phyloP scores from a whole-genome alignment of 2,329 filamentous ascomycete genomes.

The Xylaria sp. region DNA sequence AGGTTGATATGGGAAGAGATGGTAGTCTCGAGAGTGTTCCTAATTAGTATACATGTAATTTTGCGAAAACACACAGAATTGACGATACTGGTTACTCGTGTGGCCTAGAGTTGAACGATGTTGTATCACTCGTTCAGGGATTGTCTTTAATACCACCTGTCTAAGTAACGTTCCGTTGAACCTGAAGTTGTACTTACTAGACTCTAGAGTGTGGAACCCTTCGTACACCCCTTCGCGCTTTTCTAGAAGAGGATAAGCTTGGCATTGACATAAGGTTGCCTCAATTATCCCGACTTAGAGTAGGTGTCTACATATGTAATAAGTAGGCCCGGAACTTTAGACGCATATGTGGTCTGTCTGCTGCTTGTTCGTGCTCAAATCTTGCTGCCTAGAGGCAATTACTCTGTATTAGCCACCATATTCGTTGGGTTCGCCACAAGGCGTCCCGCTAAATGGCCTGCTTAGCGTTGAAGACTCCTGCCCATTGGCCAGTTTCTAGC shows the following conservation, averaged over 20 bases:
- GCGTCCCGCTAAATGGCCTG: not conserved
- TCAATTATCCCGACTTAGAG: not conserved
- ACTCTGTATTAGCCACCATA: not conserved
- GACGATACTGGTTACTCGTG: not conserved
- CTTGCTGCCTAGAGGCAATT: slow-evolving; percentile 27
- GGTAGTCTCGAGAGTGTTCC: not conserved
- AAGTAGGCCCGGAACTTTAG: not conserved
- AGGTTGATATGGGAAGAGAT: not conserved
- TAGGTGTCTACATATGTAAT: not conserved
- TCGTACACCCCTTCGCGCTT: no score
- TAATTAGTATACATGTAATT: not conserved
- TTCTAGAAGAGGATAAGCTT: not conserved
- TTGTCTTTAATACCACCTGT: not conserved
- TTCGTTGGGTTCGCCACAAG: slow-evolving; percentile 2
- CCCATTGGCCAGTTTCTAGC: not conserved
- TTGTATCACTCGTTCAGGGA: not conserved
- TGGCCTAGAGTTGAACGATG: not conserved
- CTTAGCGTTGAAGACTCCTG: not conserved
- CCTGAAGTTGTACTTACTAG: no score
- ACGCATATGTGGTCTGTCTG: not conserved
- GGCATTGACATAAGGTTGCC: not conserved
- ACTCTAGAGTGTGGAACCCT: no score
- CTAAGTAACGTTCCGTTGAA: not conserved
- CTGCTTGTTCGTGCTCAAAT: slow-evolving; percentile 8
- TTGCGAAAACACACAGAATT: not conserved